Conservation (phyloP, 2,329 filamentous ascomycete species). For the Cytospora piceicola region DNA sequence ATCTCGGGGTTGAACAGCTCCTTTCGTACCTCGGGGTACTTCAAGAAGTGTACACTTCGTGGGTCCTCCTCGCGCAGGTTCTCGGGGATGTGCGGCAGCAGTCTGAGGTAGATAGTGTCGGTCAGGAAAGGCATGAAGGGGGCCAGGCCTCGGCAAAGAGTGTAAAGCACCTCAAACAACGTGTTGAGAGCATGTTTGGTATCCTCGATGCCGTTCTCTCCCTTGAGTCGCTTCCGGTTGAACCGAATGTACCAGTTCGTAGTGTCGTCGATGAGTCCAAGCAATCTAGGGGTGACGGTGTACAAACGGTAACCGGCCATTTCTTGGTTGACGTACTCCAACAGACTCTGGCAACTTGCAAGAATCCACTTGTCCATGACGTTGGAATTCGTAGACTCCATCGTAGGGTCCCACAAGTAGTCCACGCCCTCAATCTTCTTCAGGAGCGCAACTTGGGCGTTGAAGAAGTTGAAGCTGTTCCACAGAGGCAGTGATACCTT, state of each 20-base stretch:
- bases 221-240: slow-evolving; percentile 89
- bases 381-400: slow-evolving; percentile 78
- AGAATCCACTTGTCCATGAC: slow-evolving; percentile 97
- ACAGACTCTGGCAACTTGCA: slow-evolving; percentile 85
- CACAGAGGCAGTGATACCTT: slow-evolving; percentile 89
- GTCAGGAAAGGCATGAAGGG: slow-evolving; percentile 96
- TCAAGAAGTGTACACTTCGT: slow-evolving; percentile 88
- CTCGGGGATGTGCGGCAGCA: slow-evolving; percentile 81
- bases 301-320: slow-evolving; percentile 85
- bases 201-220: slow-evolving; percentile 82
- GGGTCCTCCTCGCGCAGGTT: slow-evolving; percentile 69
- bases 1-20: slow-evolving; percentile 87
- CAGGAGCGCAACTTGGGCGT: slow-evolving; percentile 80
- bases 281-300: slow-evolving; percentile 85
- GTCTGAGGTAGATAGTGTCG: slow-evolving; percentile 87
- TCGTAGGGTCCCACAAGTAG: slow-evolving; percentile 76
- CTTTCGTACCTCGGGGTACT: slow-evolving; percentile 85
- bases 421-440: slow-evolving; percentile 83
- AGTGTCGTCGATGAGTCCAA: slow-evolving; percentile 86
- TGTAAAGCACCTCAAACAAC: slow-evolving; percentile 90
- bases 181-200: slow-evolving; percentile 91
- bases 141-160: slow-evolving; percentile 82
- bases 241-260: slow-evolving; percentile 99
- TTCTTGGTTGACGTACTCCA: slow-evolving; percentile 90
- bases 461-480: slow-evolving; percentile 98